Conservation (phyloP, 768 basidiomycete genomes). For the Calocybe gangraenosa region DNA sequence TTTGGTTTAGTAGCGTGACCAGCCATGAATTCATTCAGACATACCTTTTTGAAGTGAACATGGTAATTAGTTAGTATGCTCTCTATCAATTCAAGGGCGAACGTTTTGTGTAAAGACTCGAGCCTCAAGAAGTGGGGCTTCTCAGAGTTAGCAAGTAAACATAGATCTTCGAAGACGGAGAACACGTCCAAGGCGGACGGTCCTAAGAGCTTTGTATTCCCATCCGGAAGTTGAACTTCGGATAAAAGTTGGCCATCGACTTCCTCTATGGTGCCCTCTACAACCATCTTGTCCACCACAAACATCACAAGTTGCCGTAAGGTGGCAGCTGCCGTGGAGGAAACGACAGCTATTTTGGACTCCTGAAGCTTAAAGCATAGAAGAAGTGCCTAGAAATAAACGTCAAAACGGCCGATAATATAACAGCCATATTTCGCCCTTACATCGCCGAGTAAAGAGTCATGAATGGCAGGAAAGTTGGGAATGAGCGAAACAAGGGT, state of each 20-base stretch:
- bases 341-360: conserved; percentile 92
- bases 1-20: neutral
- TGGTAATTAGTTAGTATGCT: conserved; percentile 94
- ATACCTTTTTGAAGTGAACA: conserved; percentile 75
- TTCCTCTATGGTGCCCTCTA: conserved; percentile 56
- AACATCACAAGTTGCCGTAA: conserved; percentile 97
- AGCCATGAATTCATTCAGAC: conserved; percentile 9
- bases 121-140: conserved; percentile 80
- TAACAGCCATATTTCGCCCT: neutral
- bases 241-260: conserved; percentile 26
- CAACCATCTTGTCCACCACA: conserved; percentile 89
- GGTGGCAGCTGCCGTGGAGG: conserved; percentile 94
- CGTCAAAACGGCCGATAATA: conserved; percentile 2
- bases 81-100: conserved; percentile 95
- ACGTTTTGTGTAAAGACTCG: conserved; percentile 83
- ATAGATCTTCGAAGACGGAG: conserved; percentile 89
- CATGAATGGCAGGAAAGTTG: conserved; percentile 80
- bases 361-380: conserved; percentile 95
- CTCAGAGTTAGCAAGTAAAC: conserved; percentile 80
- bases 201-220: conserved; percentile 54
- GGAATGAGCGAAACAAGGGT: conserved; percentile 89
- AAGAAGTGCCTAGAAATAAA: conserved; percentile 64
- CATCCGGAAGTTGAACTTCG: conserved; percentile 65
- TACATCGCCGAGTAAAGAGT: conserved; percentile 76
- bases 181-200: conserved; percentile 84